Evolutionary conservation across 73 alveolate genomes (phyloP).

Genomic region (Paramecium octaurelia): DNA sequence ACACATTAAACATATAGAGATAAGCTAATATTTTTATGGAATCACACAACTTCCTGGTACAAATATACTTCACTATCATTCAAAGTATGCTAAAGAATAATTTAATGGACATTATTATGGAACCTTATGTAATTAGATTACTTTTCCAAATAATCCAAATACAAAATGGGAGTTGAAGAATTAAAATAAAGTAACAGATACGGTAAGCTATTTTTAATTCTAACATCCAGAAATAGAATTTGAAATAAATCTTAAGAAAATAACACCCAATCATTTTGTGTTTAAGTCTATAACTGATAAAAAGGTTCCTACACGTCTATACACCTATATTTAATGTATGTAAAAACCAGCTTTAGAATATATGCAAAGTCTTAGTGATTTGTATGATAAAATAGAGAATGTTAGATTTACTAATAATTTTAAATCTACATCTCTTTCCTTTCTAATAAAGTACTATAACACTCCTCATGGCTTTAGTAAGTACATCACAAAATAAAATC

Average conservation of each 20-base stretch:
- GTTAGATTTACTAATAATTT: background rate
- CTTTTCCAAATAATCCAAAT: background rate
- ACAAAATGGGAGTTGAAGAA: background rate
- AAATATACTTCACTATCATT: background rate
- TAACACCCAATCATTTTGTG: background rate
- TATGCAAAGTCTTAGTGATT: background rate
- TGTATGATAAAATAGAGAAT: background rate
- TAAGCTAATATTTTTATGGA: conserved; percentile 3
- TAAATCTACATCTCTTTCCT: background rate
- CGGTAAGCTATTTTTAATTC: background rate
- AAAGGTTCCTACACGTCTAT: background rate
- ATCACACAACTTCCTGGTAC: background rate
- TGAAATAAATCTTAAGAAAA: background rate
- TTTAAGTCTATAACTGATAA: background rate
- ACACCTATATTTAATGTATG: background rate
- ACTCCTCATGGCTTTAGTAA: background rate
- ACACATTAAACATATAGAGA: background rate
- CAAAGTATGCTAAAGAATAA: background rate
- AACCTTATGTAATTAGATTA: background rate
- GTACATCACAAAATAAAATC: background rate
- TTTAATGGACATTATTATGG: background rate
- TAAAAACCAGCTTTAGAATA: background rate
- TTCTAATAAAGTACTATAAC: background rate
- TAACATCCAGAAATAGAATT: background rate
- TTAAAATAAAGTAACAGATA: background rate